Base-by-base conservation (phyloP, 805 yeast genomes). In the Saccharomycopsis sp. region DNA sequence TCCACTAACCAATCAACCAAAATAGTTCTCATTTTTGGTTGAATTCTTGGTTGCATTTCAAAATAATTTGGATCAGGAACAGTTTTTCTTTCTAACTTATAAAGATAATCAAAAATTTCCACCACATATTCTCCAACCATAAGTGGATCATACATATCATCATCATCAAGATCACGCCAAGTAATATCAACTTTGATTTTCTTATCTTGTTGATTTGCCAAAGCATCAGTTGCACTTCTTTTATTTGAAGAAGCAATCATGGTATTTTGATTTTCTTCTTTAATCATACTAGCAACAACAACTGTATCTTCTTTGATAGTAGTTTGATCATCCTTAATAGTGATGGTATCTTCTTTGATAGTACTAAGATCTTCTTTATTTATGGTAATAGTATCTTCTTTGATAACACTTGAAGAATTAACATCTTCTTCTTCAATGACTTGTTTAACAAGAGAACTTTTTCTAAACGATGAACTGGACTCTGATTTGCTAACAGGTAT, bases 1-100 rank as follows among this genome's bases (percentile, higher is more conserved):
- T 85, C 94, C 9, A 85, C 85, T 50, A 87, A 67, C 96, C 96
- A 87, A 61, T 88, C 95, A n/a, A 87, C 85, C 44, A 87, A 63
- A 39, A 87, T 82, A 5, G 86, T 78, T 50, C 96, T 72, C 82
- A 83, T 81, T 46, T 76, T 73, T 42, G 95, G 94, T 52, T 80
- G 75, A 50, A 85, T 60, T 45, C 76, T 75, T 37, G 72, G 69
- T 56, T 79, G 83, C 59, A 75, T 69, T 46, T 62, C 66, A 28
- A 83, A 60, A 56, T 83, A 84, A 49, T 74, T 70, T n/a, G 80
- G 60, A 49, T 74, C 79, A 2, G 87, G 95, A 53, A 84, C 63
- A 35, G 89, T 84, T 52, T 72, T 69, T 34, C 69, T 59, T 62
- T 87, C 95, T 45, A 79, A 65, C 53, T 70, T 76, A 56, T 79